Evolutionary conservation across 768 basidiomycete species (phyloP).

Genomic region (Boletus vermiculosoides): DNA sequence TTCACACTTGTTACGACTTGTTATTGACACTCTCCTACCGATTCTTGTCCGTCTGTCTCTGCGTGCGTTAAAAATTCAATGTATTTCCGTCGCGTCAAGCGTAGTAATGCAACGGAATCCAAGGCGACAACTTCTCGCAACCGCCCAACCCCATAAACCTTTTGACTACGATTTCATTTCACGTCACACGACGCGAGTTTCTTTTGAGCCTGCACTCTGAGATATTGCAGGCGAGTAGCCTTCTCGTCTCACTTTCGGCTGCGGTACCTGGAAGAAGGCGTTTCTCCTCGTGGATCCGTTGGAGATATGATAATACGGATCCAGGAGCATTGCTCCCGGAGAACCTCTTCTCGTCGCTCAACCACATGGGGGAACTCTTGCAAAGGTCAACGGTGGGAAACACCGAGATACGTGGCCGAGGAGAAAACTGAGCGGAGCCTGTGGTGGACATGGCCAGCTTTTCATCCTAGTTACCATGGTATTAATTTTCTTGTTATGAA

Average conservation of each 20-base stretch:
- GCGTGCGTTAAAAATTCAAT: constrained; percentile 14
- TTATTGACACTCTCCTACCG: constrained; percentile 20
- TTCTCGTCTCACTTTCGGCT: background rate
- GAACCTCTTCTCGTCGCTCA: background rate
- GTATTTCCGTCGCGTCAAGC: constrained; percentile 19
- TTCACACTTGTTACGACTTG: constrained; percentile 21
- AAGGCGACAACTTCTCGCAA: background rate
- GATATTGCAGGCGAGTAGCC: background rate
- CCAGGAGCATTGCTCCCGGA: background rate
- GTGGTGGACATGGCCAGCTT: too few relatives aligned
- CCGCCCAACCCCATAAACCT: background rate
- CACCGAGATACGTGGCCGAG: background rate
- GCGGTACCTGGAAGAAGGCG: background rate
- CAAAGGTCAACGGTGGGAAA: background rate
- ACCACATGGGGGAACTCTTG: background rate
- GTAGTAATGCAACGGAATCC: constrained; percentile 4
- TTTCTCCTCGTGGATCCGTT: background rate
- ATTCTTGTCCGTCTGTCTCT: constrained; percentile 14
- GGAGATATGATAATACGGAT: background rate
- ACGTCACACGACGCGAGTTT: too few relatives aligned
- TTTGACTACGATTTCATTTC: background rate
- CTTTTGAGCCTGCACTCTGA: background rate
- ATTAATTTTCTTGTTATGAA: too few relatives aligned
- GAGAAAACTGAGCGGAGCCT: background rate
- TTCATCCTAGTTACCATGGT: too few relatives aligned